Conservation (phyloP, 257 asterid species). For the Mitragyna speciosa region DNA sequence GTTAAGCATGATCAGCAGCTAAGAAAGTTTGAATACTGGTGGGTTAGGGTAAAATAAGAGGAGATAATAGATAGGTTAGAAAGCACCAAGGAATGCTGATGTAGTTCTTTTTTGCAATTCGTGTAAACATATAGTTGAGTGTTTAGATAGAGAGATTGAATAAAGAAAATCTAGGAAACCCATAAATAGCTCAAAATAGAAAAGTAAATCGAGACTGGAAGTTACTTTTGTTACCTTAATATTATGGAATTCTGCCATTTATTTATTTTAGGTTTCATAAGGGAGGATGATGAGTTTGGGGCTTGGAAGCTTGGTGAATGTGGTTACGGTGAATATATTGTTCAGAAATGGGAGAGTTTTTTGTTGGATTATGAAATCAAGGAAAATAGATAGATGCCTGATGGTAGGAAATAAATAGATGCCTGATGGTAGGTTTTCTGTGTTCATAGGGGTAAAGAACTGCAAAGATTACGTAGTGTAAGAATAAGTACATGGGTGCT, state of each 20-base stretch:
- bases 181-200: not conserved
- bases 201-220: not conserved
- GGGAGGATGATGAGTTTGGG: not conserved
- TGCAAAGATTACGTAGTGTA: not conserved
- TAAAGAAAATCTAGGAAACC: not conserved
- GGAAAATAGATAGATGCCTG: not conserved
- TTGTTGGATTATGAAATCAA: not conserved
- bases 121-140: no score
- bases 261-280: not conserved
- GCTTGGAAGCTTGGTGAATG: not conserved
- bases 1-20: not conserved
- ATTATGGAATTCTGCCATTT: not conserved
- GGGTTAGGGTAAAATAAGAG: not conserved
- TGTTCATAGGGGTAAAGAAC: not conserved
- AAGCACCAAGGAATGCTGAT: not conserved
- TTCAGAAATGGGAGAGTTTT: not conserved
- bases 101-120: no score
- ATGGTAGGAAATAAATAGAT: no score
- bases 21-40: not conserved
- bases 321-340: not conserved
- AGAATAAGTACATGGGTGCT: not conserved
- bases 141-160: not conserved
- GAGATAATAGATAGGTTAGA: not conserved
- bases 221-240: not conserved
- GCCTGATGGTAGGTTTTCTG: not conserved